Conservation (phyloP, 2,329 filamentous ascomycete species). For the Pseudocercospora fijiensis region DNA sequence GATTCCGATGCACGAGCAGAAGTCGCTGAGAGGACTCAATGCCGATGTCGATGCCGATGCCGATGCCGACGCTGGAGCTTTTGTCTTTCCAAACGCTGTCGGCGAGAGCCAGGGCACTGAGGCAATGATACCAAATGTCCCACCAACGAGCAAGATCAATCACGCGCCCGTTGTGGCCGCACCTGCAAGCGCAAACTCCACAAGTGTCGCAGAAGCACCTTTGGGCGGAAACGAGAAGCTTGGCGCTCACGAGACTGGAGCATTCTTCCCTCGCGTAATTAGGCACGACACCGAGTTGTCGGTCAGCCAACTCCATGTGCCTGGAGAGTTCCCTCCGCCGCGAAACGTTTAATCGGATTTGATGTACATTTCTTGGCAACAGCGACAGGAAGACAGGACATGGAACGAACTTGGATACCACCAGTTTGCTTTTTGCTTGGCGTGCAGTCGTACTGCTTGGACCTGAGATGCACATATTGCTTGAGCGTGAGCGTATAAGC, state of each 20-base stretch:
- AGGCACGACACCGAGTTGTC: slow-evolving; percentile 50
- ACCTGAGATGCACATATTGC: neutral
- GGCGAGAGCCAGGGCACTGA: neutral
- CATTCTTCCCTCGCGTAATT: slow-evolving; percentile 52
- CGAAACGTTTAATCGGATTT: neutral
- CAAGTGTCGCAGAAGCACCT: slow-evolving; percentile 9
- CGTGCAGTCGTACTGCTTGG: neutral
- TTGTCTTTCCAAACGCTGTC: neutral
- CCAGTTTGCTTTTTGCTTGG: neutral
- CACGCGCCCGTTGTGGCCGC: neutral
- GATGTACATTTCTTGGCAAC: neutral
- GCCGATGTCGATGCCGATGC: too few species aligned
- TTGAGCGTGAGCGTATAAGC: neutral
- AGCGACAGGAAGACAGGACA: neutral
- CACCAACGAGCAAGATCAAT: neutral
- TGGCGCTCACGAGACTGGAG: slow-evolving; percentile 38
- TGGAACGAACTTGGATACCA: neutral
- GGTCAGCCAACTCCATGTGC: slow-evolving; percentile 67
- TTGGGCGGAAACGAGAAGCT: slow-evolving; percentile 35
- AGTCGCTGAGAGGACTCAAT: neutral
- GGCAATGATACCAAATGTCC: neutral
- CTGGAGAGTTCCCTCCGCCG: slow-evolving; percentile 56
- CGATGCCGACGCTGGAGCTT: neutral
- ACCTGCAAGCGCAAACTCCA: neutral
- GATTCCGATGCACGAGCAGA: slow-evolving; percentile 1